Conservation (phyloP, 495 filamentous ascomycete genomes). For the Xylaria cubensis region DNA sequence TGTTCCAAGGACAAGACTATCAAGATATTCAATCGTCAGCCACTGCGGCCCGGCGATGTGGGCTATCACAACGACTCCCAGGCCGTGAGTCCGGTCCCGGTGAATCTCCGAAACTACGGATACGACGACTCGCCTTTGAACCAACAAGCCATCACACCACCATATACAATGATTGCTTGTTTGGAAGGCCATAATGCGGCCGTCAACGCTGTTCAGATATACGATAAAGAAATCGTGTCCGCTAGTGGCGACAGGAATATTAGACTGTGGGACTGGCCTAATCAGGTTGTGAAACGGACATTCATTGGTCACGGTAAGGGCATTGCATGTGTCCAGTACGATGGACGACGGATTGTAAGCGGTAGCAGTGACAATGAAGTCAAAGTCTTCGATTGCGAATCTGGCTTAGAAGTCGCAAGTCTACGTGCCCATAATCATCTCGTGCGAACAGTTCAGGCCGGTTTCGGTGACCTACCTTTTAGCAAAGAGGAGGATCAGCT, state of each 20-base stretch:
- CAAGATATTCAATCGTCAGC: conserved; percentile 88
- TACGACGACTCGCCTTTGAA: conserved; percentile 54
- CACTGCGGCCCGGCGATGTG: conserved; percentile 69
- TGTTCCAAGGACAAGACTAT: conserved; percentile 97
- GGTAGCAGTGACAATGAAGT: conserved; percentile 95
- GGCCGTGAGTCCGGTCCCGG: conserved; percentile 59
- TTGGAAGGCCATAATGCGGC: conserved; percentile 86
- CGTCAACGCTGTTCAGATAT: conserved; percentile 94
- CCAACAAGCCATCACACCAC: conserved; percentile 55
- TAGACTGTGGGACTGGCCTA: conserved; percentile 91
- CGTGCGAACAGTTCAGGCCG: conserved; percentile 92
- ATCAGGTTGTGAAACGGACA: conserved; percentile 74
- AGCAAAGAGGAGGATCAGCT: conserved; percentile 72
- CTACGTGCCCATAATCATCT: conserved; percentile 80
- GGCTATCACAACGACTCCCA: conserved; percentile 62
- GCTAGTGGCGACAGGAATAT: conserved; percentile 91
- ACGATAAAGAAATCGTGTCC: conserved; percentile 85
- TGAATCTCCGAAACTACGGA: conserved; percentile 54
- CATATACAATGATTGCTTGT: conserved; percentile 78
- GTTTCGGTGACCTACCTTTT: conserved; percentile 87
- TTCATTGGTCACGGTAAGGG: conserved; percentile 90
- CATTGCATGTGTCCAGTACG: conserved; percentile 96
- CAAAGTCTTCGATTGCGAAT: conserved; percentile 86
- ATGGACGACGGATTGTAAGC: conserved; percentile 94
- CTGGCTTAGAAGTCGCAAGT: conserved; percentile 86